These are phyloP conservation scores for Spinacia oleracea DNA, from an alignment of 179 eudicot genomes.

Conservation along the genomic window DNA sequence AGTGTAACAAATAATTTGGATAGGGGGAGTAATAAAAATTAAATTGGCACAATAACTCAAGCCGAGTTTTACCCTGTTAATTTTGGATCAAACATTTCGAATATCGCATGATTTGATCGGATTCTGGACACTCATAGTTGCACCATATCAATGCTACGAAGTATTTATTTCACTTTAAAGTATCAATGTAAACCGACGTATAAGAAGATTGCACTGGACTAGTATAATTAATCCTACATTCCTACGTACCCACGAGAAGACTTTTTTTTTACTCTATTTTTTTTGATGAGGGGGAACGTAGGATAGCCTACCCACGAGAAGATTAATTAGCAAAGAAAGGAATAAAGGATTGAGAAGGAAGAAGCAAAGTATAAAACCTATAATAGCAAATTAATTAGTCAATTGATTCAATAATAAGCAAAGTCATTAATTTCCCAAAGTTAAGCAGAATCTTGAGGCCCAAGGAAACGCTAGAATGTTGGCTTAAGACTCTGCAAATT, in stretches of 20 bases:
- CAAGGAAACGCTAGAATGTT: constrained; percentile 26
- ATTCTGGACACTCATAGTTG: too few species aligned
- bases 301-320: neutral
- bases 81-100: too few species aligned
- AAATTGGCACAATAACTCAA: too few species aligned
- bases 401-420: neutral
- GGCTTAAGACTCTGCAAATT: constrained; percentile 18
- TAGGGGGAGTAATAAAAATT: too few species aligned
- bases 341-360: neutral
- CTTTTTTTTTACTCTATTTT: too few species aligned
- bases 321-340: neutral
- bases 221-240: neutral
- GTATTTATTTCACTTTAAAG: too few species aligned
- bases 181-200: too few species aligned
- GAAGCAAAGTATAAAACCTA: neutral
- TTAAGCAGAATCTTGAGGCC: constrained; percentile 18
- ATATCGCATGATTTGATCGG: too few species aligned
- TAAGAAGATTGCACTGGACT: neutral
- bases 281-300: too few species aligned
- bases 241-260: neutral
- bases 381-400: neutral
- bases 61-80: too few species aligned
- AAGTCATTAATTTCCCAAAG: neutral
- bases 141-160: too few species aligned
- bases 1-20: too few species aligned